Evolutionary conservation across 2,329 filamentous ascomycete genomes (phyloP).

Genomic region (Scytalidium sp.): DNA sequence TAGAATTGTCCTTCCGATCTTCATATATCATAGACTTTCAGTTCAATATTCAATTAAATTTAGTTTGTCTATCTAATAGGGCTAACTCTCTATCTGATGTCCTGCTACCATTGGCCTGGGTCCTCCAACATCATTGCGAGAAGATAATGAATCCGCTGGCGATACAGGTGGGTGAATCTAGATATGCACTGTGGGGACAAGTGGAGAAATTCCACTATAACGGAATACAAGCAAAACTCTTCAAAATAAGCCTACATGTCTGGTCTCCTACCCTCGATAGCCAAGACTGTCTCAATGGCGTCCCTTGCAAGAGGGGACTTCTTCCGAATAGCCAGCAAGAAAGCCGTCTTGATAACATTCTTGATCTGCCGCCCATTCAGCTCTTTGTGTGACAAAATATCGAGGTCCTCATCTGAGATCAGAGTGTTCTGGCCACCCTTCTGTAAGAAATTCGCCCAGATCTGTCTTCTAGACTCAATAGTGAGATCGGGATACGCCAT

Average conservation of each 20-base stretch:
- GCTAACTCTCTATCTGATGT: too few species aligned
- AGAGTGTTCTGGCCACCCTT: slow-evolving; percentile 16
- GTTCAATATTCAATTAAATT: too few species aligned
- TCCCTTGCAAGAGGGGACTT: slow-evolving; percentile 13
- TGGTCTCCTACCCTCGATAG: slow-evolving; percentile 6
- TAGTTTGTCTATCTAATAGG: too few species aligned
- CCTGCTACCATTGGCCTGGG: too few species aligned
- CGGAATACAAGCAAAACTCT: neutral
- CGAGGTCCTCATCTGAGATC: slow-evolving; percentile 14
- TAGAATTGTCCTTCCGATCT: neutral
- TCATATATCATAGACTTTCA: too few species aligned
- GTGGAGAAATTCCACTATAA: too few species aligned
- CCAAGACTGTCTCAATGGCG: slow-evolving; percentile 3
- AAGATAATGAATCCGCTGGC: too few species aligned
- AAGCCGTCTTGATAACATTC: slow-evolving; percentile 30
- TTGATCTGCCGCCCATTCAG: slow-evolving; percentile 34
- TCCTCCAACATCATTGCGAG: too few species aligned
- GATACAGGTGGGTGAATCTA: neutral
- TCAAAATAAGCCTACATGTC: neutral
- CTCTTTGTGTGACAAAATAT: slow-evolving; percentile 13
- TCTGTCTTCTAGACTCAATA: slow-evolving; percentile 13
- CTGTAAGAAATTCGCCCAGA: slow-evolving; percentile 21
- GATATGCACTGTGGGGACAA: too few species aligned
- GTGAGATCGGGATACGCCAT: slow-evolving; percentile 22
- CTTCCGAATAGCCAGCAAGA: slow-evolving; percentile 23